These are phyloP conservation scores for Xylariaceae sp. DNA, from an alignment of 2,329 filamentous ascomycete genomes.

Conservation along the genomic window DNA sequence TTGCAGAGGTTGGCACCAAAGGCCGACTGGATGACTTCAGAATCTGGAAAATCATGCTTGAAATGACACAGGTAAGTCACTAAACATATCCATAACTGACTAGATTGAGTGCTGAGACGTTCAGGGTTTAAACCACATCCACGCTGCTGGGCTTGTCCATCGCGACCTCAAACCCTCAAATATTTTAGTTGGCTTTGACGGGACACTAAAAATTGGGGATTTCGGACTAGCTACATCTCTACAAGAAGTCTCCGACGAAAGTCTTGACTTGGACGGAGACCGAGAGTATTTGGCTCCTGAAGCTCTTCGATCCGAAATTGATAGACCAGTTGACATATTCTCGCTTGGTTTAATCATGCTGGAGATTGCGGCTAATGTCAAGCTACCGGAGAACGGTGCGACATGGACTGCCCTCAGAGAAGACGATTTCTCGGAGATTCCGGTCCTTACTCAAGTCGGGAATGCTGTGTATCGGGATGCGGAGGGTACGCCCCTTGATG, in stretches of 20 bases:
- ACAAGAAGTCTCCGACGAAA: conserved; percentile 45
- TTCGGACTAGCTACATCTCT: conserved; percentile 76
- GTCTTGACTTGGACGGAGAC: conserved; percentile 90
- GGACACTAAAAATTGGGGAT: conserved; percentile 83
- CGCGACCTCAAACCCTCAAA: conserved; percentile 87
- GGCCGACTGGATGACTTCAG: conserved; percentile 94
- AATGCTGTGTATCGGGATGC: conserved; percentile 76
- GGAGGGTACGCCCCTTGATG: conserved; percentile 69
- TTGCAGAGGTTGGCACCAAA: conserved; percentile 81
- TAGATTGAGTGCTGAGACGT: conserved; percentile 5
- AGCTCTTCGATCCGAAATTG: conserved; percentile 83
- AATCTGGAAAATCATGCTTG: conserved; percentile 97
- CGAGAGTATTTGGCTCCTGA: conserved; percentile 96
- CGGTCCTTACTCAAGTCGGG: conserved; percentile 81
- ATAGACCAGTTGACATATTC: conserved; percentile 93
- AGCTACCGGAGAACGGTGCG: conserved; percentile 89
- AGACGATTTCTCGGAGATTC: conserved; percentile 87
- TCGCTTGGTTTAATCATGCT: conserved; percentile 93
- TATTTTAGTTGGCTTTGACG: conserved; percentile 81
- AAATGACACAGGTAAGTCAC: conserved; percentile 76
- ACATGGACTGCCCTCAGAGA: conserved; percentile 90
- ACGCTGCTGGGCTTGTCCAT: conserved; percentile 85
- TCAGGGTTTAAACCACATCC: conserved; percentile 88
- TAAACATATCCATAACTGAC: too few relatives aligned
- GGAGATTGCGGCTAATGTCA: conserved; percentile 92